Evolutionary conservation across 805 yeast species (phyloP), one percentile per base, ranked within the genome.

Genomic region (Kluyveromyces aestuarii): DNA sequence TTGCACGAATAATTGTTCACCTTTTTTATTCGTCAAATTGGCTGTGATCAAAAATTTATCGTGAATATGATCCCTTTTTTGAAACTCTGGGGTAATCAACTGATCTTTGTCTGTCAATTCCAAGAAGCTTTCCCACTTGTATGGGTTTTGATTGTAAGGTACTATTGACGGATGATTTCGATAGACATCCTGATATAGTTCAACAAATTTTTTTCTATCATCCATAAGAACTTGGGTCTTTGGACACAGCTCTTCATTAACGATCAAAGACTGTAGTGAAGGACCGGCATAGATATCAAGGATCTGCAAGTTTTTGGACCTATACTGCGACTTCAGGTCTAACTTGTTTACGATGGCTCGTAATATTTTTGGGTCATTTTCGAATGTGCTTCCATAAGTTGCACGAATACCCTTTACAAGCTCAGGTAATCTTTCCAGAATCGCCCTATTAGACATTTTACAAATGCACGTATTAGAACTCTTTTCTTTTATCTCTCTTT

Each of bases 1-100:
- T 66, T 87, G 96, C 49, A 84, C 80, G 25, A 84, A 63, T 16
- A 87, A 72, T 45, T 83, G 80, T 60, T 84, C 93, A 11, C 84
- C 85, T 8, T 69, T 60, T 37, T 60, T 45, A 18, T 73, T 70
- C 0, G 84, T 72, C 27, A 84, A 68, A 58, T 82, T 79, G 2
- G 81, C 90, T 6, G 80, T 67, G 33, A 80, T 70, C 35, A 86
- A 64, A 25, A 85, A 70, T 48, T 74, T 74, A 48, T 76, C 69
- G 62, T 84, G 79, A 17, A 81, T 61, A 16, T 68, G 62, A 52
- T 67, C 69, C 40, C 75, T 58, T 5, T 64, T 43, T 50, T 68
- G 65, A 3, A 48, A 53, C 10, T 54, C 63, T 0, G 77, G 80
- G 0, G 55, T 55, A 1, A 84, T 60, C 6, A 69, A 48, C 33